Base-by-base conservation (phyloP, 805 yeast species). In the Saturnispora kantuleensis region DNA sequence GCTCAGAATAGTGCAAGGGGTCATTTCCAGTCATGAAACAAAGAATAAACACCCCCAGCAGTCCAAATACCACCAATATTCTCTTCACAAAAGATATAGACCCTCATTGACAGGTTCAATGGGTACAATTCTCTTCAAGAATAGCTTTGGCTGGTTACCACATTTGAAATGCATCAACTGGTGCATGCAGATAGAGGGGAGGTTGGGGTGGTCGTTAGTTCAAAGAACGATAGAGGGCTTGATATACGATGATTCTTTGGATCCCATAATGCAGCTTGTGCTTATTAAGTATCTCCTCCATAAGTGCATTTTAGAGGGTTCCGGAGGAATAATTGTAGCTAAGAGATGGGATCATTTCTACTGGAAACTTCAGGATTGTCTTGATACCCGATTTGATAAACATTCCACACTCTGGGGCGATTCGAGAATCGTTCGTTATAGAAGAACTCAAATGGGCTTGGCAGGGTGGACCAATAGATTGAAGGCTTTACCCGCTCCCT, bases 101-200 rank as follows among this genome's bases (percentile, higher is more conserved):
- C 46, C 50, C 15, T 34, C 49, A 10, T 21, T 47, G 16, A 50
- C 48, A 21, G 48, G 45, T 31, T 42, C 45, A 36, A 36, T 42
- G 29, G 45, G 45, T 36, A 37, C 45, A 18, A 39, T 34, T 34
- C 26, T 21, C 26, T 21, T 21, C 26, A 21, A 21, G 26, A 21
- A 21, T 21, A 21, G 5, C 3, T 21, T 21, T 21, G 26, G 26
- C 26, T 21, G 42, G 32, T 10, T 29, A 29, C 29, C 13, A n/a
- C 31, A 11, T 29, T 31, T 26, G 31, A 21, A 28, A 10, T 39
- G 35, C 16, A 6, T 31, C 4, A 42, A 42, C n/a, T 47, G 32
- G 34, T 11, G 21, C 5, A 31, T 15, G 9, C n/a, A 16, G 12
- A 18, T 36, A 21, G 45, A 42, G 38, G 29, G 32, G 16, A 42